These are phyloP conservation scores for Paraphaeosphaeria minitans DNA, from an alignment of 2,329 filamentous ascomycete species.

Conservation along the genomic window DNA sequence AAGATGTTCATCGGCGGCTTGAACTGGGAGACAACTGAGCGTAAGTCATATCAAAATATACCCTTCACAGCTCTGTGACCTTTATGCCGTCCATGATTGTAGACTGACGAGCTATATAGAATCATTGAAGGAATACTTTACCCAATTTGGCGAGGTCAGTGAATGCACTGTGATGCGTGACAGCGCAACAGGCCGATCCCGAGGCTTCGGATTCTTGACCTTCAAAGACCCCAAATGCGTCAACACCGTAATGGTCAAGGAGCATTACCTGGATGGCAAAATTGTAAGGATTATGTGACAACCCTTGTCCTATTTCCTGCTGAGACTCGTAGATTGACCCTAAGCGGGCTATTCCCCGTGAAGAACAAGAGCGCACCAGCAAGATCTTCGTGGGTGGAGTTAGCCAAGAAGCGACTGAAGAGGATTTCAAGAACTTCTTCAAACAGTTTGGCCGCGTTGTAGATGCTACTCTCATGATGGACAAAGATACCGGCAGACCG, in stretches of 20 bases:
- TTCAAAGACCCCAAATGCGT: conserved; percentile 98
- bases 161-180: conserved; percentile 99
- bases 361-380: conserved; percentile 97
- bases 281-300: conserved; percentile 72
- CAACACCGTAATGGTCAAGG: conserved; percentile 99
- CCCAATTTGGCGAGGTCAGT: conserved; percentile 94
- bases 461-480: conserved; percentile 99
- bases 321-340: conserved; percentile 80
- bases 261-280: conserved; percentile 96
- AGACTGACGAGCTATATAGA: conserved; percentile 61
- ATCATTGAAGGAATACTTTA: conserved; percentile 95
- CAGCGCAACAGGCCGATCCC: conserved; percentile 87
- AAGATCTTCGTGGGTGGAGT: conserved; percentile 99
- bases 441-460: conserved; percentile 95
- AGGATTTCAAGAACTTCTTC: conserved; percentile 96
- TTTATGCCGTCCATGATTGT: not conserved
- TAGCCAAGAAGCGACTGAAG: conserved; percentile 93
- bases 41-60: conserved; percentile 57
- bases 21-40: conserved; percentile 98
- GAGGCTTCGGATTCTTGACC: conserved; percentile 96
- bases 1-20: conserved; percentile 99
- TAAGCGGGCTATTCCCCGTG: conserved; percentile 93
- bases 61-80: not conserved
- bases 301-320: not conserved
- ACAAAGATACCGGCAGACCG: conserved; percentile 97